Evolutionary conservation across 2,329 filamentous ascomycete species (phyloP).

Genomic region (Fusarium buxicola): DNA sequence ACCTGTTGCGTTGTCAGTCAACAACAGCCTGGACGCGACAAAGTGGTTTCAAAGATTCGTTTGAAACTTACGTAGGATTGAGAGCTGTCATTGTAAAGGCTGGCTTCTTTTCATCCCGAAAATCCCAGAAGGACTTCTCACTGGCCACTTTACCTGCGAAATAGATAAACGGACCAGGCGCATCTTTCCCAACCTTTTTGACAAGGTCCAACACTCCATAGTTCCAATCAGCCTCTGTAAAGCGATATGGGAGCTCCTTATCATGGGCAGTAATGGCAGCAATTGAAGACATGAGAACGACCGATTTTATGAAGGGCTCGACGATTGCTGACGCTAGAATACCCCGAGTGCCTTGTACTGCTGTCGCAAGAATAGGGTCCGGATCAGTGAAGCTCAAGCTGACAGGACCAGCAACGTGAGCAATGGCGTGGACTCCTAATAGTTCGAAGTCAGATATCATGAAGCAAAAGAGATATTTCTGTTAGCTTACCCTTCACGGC

Average conservation of each 20-base stretch:
- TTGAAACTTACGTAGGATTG: conserved; percentile 38
- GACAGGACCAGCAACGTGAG: conserved; percentile 39
- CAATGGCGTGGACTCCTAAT: conserved; percentile 37
- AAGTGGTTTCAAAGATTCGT: not conserved
- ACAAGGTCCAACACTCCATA: conserved; percentile 26
- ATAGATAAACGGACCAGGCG: conserved; percentile 36
- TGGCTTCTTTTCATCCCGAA: conserved; percentile 36
- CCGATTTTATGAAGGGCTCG: conserved; percentile 39
- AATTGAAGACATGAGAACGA: conserved; percentile 44
- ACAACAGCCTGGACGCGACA: no score
- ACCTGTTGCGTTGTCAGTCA: conserved; percentile 20
- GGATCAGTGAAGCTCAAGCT: conserved; percentile 38
- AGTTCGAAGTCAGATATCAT: not conserved
- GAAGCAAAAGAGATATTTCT: not conserved
- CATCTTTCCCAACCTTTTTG: conserved; percentile 36
- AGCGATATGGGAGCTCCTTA: conserved; percentile 18
- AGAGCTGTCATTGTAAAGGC: conserved; percentile 40
- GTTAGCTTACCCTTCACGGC: conserved; percentile 47
- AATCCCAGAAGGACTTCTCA: conserved; percentile 43
- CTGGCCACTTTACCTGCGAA: conserved; percentile 38
- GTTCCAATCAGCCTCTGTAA: conserved; percentile 45
- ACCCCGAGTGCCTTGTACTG: conserved; percentile 33
- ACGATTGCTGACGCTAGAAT: conserved; percentile 38
- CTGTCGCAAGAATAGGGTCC: conserved; percentile 34
- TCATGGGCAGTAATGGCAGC: conserved; percentile 24